phyloP scores from a whole-genome alignment of 805 yeast genomes.

The Suhomyces pyralidae region DNA sequence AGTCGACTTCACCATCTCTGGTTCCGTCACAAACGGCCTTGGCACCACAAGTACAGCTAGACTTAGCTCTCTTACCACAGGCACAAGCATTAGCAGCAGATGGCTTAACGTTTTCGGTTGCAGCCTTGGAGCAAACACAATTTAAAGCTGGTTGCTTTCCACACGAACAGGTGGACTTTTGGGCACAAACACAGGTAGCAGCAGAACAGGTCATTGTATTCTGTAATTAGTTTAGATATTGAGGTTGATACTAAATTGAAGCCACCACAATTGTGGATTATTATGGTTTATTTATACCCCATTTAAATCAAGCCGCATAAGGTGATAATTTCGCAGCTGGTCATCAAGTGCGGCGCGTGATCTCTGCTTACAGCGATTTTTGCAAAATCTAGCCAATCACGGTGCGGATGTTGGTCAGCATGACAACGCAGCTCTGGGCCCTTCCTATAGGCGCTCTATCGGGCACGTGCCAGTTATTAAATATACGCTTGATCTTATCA shows the following conservation, averaged over 20 bases:
- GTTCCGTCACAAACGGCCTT: constrained; percentile 24
- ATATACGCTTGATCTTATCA: background rate
- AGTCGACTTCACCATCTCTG: constrained; percentile 59
- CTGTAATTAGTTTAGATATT: background rate
- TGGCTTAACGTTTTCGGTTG: constrained; percentile 49
- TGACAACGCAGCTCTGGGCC: background rate
- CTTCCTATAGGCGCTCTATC: background rate
- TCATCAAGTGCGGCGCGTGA: background rate
- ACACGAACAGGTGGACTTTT: constrained; percentile 63
- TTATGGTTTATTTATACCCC: constrained; percentile 2
- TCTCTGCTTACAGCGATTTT: background rate
- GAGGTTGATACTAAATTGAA: background rate
- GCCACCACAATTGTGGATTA: constrained; percentile 6
- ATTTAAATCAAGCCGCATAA: background rate
- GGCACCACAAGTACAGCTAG: constrained; percentile 55
- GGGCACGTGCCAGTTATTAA: background rate
- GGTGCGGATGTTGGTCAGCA: constrained; percentile 6
- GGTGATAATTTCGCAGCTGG: background rate
- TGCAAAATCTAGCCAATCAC: constrained; percentile 4
- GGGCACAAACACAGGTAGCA: constrained; percentile 51
- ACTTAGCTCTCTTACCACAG: constrained; percentile 56
- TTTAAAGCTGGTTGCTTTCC: constrained; percentile 57
- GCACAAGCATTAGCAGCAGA: constrained; percentile 46
- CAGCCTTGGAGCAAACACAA: constrained; percentile 53
- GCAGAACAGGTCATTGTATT: constrained; percentile 15